Base-by-base conservation (phyloP, 352 stramenopile genomes). In the Phytophthora pinifolia region DNA sequence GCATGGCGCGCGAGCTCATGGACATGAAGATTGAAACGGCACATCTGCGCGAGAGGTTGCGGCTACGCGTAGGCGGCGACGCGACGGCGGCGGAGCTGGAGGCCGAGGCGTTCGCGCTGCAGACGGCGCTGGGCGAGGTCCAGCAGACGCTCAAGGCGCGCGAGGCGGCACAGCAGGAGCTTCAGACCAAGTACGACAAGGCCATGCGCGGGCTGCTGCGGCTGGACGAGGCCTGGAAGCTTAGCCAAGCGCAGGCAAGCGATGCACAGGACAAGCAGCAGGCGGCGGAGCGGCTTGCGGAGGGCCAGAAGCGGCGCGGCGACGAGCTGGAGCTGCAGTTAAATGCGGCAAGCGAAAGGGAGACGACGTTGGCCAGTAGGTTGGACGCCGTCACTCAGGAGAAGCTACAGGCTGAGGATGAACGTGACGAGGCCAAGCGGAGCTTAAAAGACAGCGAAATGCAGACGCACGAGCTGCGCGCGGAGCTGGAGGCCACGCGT, bases 1-100 rank as follows among this genome's bases (percentile, higher is more conserved):
- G 63, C 25, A 64, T 60, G 39, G 84, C 88, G 49, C 78, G 84
- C 39, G 76, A 92, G 54, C 38, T 83, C 25, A 88, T 94, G 78
- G 86, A 90, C 70, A 72, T 92, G 37, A 94, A 94, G 67, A 91
- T 94, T 55, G 82, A 94, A 70, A 65, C 85, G 33, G 73, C 84
- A 37, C 80, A 92, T 52, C 52, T 94, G 49, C 78, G 82, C 22
- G 76, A 86, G 58, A 76, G 84, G 2, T 68, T 94, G 41, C 66
- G 76, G 17, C 53, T 82, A 56, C 80, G 84, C 44, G 80, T 92
- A 46, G 84, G 84, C 46, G 84, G 84, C 42, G 79, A 92, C 57
- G 70, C 78, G 51, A 88, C 67, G 18, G 81, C 84, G 10, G 74
- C 75, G 22, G 80, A 92, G 63, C 74, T 94, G 25, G 84, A 94